A percentile compares a stretch with the other conserved stretches of the same genome.
Evolutionary conservation across 306 rosid species (phyloP).

Genomic region (Lathyrus aphaca): DNA sequence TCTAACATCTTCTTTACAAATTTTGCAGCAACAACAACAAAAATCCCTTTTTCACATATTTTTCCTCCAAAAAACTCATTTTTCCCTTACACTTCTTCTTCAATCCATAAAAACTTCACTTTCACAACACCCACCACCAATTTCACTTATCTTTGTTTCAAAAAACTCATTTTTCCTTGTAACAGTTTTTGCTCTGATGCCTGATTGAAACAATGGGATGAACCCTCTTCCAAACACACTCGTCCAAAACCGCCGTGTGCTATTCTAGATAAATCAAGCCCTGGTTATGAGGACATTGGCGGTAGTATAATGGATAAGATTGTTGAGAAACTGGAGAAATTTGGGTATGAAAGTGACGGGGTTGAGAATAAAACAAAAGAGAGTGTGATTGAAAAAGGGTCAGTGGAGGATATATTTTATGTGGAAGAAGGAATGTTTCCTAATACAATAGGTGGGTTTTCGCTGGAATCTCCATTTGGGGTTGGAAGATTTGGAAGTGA

Average conservation of each 20-base stretch:
- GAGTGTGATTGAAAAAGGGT: slow-evolving; percentile 77
- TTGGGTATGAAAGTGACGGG: slow-evolving; percentile 66
- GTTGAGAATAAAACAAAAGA: slow-evolving; percentile 37
- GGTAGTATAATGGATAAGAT: slow-evolving; percentile 82
- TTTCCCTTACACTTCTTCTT: slow-evolving; percentile 53
- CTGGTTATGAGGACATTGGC: slow-evolving; percentile 38
- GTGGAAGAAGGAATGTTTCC: slow-evolving; percentile 93
- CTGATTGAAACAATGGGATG: slow-evolving; percentile 76
- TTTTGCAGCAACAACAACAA: too few species aligned
- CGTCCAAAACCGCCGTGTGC: slow-evolving; percentile 63
- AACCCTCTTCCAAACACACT: slow-evolving; percentile 43
- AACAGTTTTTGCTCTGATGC: slow-evolving; percentile 41
- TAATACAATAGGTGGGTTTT: slow-evolving; percentile 77
- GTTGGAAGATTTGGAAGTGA: slow-evolving; percentile 66
- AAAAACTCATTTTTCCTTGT: slow-evolving; percentile 35
- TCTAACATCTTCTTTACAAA: too few species aligned
- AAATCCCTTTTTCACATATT: too few species aligned
- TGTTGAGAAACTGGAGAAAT: slow-evolving; percentile 80
- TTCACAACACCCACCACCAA: slow-evolving; percentile 38
- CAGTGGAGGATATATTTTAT: slow-evolving; percentile 84
- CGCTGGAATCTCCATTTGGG: slow-evolving; percentile 67
- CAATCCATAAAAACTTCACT: slow-evolving; percentile 38
- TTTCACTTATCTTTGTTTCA: slow-evolving; percentile 35
- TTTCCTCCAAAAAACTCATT: too few species aligned
- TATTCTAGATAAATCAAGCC: slow-evolving; percentile 51